phyloP scores from a whole-genome alignment of 1,284 basidiomycete species.

The Tranzscheliella williamsii region DNA sequence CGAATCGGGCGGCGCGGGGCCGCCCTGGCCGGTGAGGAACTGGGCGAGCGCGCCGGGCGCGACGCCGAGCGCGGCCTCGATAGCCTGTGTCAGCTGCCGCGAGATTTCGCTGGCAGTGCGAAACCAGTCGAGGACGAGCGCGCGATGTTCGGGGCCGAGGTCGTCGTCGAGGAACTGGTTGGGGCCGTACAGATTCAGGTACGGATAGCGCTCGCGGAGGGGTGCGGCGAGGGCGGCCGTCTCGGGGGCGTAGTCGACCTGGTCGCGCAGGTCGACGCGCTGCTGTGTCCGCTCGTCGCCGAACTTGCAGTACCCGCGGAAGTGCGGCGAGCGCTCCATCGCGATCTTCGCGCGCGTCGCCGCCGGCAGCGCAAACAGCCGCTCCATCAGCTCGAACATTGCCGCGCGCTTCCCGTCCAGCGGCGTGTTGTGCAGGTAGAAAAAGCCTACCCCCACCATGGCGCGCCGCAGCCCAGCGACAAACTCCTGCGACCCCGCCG shows the following conservation, averaged over 20 bases:
- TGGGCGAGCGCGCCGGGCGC: constrained; percentile 18
- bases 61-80: constrained; percentile 39
- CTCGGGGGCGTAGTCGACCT: constrained; percentile 33
- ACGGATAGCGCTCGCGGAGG: constrained; percentile 12
- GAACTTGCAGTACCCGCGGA: constrained; percentile 48
- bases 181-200: constrained; percentile 43
- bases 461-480: constrained; percentile 24
- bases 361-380: constrained; percentile 36
- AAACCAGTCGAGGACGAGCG: constrained; percentile 35
- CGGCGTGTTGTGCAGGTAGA: constrained; percentile 44
- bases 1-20: not conserved
- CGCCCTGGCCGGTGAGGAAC: constrained; percentile 18
- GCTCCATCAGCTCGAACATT: constrained; percentile 29
- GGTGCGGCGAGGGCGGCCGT: not conserved
- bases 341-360: constrained; percentile 21
- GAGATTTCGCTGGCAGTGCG: constrained; percentile 14
- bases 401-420: constrained; percentile 9
- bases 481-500: constrained; percentile 15
- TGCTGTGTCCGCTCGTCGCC: constrained; percentile 40
- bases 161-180: constrained; percentile 45
- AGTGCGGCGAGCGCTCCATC: constrained; percentile 40
- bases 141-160: constrained; percentile 9
- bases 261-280: constrained; percentile 43
- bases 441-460: constrained; percentile 49
- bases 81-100: constrained; percentile 35